Percentiles rank a stretch among this genome's conserved stretches.
phyloP scores from a whole-genome alignment of 768 basidiomycete species.

The Rhizopogon vesiculosus region DNA sequence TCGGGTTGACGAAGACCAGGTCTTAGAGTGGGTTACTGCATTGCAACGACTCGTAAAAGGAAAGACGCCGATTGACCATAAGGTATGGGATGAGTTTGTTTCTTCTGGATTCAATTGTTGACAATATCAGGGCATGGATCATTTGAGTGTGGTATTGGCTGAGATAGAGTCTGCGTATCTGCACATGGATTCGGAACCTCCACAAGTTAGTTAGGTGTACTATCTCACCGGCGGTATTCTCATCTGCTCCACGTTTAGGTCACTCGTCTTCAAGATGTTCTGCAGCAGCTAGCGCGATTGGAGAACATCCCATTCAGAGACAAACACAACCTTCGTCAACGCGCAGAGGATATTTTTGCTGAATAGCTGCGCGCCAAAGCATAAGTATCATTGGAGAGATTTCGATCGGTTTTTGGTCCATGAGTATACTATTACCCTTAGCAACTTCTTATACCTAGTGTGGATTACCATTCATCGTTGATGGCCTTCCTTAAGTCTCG shows the following conservation, averaged over 20 bases:
- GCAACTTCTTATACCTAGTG: not conserved
- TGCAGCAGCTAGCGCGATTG: slow-evolving; percentile 21
- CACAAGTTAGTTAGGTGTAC: slow-evolving; percentile 12
- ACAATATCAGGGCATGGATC: slow-evolving; percentile 18
- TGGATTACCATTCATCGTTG: slow-evolving; percentile 32
- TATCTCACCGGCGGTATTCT: not conserved
- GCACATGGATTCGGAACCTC: slow-evolving; percentile 1
- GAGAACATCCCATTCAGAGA: slow-evolving; percentile 27
- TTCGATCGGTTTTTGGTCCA: not conserved
- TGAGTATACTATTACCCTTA: not conserved
- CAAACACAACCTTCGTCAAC: slow-evolving; percentile 19
- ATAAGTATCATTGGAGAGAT: not conserved
- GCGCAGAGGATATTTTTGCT: slow-evolving; percentile 11
- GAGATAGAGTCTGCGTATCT: slow-evolving; percentile 24
- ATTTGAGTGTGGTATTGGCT: slow-evolving; percentile 22
- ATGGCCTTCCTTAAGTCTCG: not conserved
- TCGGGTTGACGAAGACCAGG: slow-evolving; percentile 3
- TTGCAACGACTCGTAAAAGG: slow-evolving; percentile 29
- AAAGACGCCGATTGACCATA: slow-evolving; percentile 11
- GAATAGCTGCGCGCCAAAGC: slow-evolving; percentile 7
- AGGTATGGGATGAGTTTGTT: slow-evolving; percentile 9
- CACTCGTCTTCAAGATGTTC: slow-evolving; percentile 11
- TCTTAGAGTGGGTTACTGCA: slow-evolving; percentile 13
- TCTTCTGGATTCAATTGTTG: not conserved
- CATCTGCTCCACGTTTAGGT: slow-evolving; percentile 10